Evolutionary conservation across 1,139 yeast species (phyloP), one percentile per base, ranked within the genome.

Genomic region (Geotrichum aggregatum): DNA sequence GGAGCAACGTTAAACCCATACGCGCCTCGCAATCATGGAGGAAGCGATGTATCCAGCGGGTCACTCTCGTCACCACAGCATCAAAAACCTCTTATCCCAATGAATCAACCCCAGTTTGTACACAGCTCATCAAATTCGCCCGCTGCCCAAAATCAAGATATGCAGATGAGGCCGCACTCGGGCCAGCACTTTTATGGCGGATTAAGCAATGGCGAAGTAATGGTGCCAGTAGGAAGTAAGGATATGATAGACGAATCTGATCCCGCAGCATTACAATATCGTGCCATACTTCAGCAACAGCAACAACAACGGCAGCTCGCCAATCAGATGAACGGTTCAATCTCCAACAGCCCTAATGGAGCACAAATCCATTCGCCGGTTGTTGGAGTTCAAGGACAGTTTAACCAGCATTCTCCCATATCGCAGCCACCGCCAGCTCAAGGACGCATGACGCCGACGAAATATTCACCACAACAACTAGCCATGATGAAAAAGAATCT

Each of bases 381-480:
- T 13, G 28, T 46, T 22, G 22, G 33, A 21, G 30, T 21, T n/a
- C 44, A 33, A 18, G 11, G 34, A 4, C 49, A 45, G 14, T 44
- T 33, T 44, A n/a, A 35, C 1, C 47, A 33, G 7, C n/a, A 13
- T n/a, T 35, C 41, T 1, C 35, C 35, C 7, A 18, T 28, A 24
- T 18, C 49, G 11, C 44, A 38, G 21, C 31, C 22, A 16, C 18
- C 31, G 30, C 30, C 16, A 13, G 30, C 14, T 2, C 19, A 2
- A 18, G 38, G 14, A 3, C 39, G 14, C 13, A 18, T 14, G n/a
- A 18, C 31, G 11, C 47, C 18, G 14, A 30, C 39, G 3, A 19
- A n/a, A n/a, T 16, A 30, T 43, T 43, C 47, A 8, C 39, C 43
- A n/a, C 52, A 49, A 18, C 34, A 36, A 13, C 41, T 38, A 16